These are phyloP conservation scores for Nicotiana obtusifolia DNA, from an alignment of 257 asterid genomes.

Conservation along the genomic window DNA sequence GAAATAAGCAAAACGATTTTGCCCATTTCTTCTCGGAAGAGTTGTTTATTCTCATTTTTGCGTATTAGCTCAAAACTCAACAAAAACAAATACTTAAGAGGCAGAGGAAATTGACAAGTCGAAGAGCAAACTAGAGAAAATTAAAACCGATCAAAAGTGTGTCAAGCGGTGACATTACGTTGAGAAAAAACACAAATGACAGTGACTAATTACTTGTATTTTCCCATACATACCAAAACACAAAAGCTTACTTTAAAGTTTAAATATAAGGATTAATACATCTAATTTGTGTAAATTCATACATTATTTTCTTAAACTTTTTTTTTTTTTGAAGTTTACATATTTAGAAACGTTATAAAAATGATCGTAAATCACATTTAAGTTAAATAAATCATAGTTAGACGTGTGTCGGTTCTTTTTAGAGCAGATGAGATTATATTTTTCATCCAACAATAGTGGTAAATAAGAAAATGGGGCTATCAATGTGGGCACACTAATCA, in stretches of 20 bases:
- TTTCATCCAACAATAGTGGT: not conserved
- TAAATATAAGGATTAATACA: not conserved
- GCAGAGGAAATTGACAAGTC: not conserved
- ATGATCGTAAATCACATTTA: not conserved
- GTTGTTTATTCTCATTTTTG: not conserved
- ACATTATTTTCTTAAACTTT: not conserved
- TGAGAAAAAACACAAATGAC: not conserved
- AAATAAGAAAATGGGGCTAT: not conserved
- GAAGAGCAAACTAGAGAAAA: not conserved
- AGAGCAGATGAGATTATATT: not conserved
- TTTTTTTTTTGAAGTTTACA: not conserved
- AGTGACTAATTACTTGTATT: not conserved
- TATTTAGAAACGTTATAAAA: not conserved
- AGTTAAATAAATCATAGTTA: not conserved
- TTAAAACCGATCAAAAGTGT: not conserved
- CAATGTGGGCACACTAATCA: slow-evolving; percentile 30
- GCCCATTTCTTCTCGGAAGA: not conserved
- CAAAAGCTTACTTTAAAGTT: not conserved
- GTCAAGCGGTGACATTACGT: not conserved
- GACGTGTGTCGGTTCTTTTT: not conserved
- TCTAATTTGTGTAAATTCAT: not conserved
- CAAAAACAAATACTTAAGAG: not conserved
- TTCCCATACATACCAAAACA: not conserved
- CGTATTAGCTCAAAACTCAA: not conserved
- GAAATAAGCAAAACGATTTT: not conserved